phyloP scores from a whole-genome alignment of 2,329 filamentous ascomycete species.

The Colletotrichum spinosum region DNA sequence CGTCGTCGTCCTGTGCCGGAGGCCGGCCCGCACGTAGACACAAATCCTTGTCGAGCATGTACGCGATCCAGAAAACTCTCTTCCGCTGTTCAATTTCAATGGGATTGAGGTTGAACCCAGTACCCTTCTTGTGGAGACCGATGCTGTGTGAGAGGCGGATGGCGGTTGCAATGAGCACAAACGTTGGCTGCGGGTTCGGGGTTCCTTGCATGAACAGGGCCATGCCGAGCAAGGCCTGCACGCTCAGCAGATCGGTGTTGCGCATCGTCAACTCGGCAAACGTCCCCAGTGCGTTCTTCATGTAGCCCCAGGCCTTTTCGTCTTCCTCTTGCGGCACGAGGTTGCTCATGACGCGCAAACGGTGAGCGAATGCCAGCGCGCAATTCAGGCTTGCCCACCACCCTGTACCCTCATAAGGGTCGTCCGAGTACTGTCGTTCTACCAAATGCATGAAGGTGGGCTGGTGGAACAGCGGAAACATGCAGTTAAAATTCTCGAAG shows the following conservation, averaged over 20 bases:
- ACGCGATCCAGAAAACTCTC: constrained; percentile 74
- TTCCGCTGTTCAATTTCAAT: constrained; percentile 92
- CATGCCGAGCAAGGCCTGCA: constrained; percentile 94
- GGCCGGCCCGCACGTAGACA: constrained; percentile 70
- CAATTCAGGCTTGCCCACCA: constrained; percentile 99
- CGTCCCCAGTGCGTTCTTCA: constrained; percentile 97
- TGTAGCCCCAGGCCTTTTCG: constrained; percentile 91
- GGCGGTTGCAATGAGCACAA: constrained; percentile 89
- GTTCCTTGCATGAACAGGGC: constrained; percentile 95
- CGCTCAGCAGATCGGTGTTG: constrained; percentile 93
- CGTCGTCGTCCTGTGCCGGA: constrained; percentile 72
- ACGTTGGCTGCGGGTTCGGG: constrained; percentile 94
- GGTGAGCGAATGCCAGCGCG: constrained; percentile 90
- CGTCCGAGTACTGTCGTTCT: constrained; percentile 90
- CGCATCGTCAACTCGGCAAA: constrained; percentile 94
- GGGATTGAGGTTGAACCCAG: constrained; percentile 91
- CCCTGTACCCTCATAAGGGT: constrained; percentile 93
- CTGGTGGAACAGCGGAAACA: constrained; percentile 97
- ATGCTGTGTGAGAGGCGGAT: constrained; percentile 94
- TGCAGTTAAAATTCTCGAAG: constrained; percentile 99
- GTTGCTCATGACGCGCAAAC: constrained; percentile 95
- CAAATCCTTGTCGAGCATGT: constrained; percentile 73
- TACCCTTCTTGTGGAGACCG: constrained; percentile 92
- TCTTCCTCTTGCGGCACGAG: constrained; percentile 91
- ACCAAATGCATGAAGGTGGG: constrained; percentile 98